phyloP scores from a whole-genome alignment of 2,329 filamentous ascomycete genomes.

The Xylaria arbuscula region DNA sequence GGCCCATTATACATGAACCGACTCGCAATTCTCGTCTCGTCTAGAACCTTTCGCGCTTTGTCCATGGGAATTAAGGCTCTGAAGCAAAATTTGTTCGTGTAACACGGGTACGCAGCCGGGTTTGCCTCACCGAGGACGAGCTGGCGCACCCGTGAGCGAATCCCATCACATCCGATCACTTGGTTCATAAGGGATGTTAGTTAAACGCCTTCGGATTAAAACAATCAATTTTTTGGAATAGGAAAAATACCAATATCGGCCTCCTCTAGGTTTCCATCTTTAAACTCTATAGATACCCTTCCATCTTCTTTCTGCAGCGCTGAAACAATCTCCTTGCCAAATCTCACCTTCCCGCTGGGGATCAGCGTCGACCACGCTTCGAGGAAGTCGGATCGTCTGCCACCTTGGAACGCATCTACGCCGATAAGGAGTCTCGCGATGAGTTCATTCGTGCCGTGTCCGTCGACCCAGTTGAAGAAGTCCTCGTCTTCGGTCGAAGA shows the following conservation, averaged over 20 bases:
- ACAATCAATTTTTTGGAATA: not conserved
- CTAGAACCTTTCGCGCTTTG: constrained; percentile 60
- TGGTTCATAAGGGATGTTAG: constrained; percentile 19
- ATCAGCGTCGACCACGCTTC: constrained; percentile 53
- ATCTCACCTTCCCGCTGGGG: constrained; percentile 45
- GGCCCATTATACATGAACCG: constrained; percentile 68
- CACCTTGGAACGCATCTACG: constrained; percentile 56
- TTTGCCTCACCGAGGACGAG: constrained; percentile 62
- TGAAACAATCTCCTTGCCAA: constrained; percentile 51
- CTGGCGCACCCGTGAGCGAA: constrained; percentile 66
- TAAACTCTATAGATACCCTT: constrained; percentile 47
- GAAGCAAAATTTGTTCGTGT: constrained; percentile 70
- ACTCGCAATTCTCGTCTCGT: constrained; percentile 60
- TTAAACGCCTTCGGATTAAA: not conserved
- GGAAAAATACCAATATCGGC: constrained; percentile 48
- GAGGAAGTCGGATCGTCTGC: constrained; percentile 55
- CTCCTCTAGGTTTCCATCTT: constrained; percentile 47
- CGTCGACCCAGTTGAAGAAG: constrained; percentile 58
- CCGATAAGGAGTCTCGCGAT: constrained; percentile 53
- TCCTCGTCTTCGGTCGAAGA: constrained; percentile 44
- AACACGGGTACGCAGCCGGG: constrained; percentile 59
- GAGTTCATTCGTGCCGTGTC: constrained; percentile 47
- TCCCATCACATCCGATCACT: constrained; percentile 73
- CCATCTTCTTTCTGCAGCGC: constrained; percentile 45
- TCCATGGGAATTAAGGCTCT: constrained; percentile 71